Conservation (phyloP, 2,329 filamentous ascomycete genomes). For the Truncatella angustata region DNA sequence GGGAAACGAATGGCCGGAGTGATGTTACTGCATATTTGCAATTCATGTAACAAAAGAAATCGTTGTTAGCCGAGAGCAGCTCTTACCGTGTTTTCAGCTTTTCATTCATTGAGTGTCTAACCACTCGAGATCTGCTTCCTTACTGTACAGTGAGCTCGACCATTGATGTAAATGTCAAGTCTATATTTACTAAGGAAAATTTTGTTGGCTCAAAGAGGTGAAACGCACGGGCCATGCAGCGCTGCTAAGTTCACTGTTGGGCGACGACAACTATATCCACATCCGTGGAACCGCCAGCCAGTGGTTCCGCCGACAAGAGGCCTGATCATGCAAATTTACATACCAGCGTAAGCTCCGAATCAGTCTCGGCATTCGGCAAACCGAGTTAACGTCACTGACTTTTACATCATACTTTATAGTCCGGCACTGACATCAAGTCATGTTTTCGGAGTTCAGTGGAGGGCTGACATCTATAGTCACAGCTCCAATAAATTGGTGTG, state of each 20-base stretch:
- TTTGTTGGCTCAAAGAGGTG: not conserved
- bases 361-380: not conserved
- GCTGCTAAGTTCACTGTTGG: not conserved
- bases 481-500: too few relatives aligned
- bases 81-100: not conserved
- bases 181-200: not conserved
- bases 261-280: not conserved
- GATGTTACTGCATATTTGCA: constrained; percentile 16
- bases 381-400: not conserved
- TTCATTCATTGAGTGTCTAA: not conserved
- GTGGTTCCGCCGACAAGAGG: not conserved
- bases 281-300: not conserved
- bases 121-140: not conserved
- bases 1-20: constrained; percentile 26
- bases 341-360: not conserved
- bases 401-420: not conserved
- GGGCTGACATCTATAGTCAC: too few relatives aligned
- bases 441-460: not conserved
- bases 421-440: not conserved
- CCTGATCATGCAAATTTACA: not conserved
- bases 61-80: not conserved
- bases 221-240: not conserved
- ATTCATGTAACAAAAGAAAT: not conserved
- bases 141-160: not conserved
- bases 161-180: not conserved